A percentile compares a stretch with the other conserved stretches of the same genome.
These are phyloP conservation scores for Peronospora tabacina DNA, from an alignment of 352 stramenopile genomes.

Conservation along the genomic window DNA sequence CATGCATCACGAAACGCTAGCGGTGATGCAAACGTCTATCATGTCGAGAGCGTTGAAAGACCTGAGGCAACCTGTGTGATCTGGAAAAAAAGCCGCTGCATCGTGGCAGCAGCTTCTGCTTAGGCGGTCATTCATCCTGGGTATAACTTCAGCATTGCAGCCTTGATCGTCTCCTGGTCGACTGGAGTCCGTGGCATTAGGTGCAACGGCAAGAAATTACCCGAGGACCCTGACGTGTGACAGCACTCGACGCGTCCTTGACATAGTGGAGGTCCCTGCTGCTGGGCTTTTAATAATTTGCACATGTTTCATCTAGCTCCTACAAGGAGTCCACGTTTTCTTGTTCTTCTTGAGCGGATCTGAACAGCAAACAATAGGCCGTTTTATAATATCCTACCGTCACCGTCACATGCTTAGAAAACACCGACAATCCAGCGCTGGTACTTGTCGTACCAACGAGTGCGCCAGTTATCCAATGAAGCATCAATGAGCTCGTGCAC, in stretches of 20 bases:
- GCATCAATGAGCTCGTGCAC: slow-evolving; percentile 94
- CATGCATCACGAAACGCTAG: slow-evolving; percentile 45
- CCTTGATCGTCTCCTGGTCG: slow-evolving; percentile 33
- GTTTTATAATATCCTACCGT: neutral
- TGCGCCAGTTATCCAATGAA: slow-evolving; percentile 95
- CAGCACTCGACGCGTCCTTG: slow-evolving; percentile 32
- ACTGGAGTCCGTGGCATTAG: slow-evolving; percentile 14
- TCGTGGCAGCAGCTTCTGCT: slow-evolving; percentile 50
- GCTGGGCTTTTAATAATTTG: slow-evolving; percentile 23
- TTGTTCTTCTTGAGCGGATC: slow-evolving; percentile 2
- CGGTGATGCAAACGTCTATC: slow-evolving; percentile 43
- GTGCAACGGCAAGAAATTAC: slow-evolving; percentile 15
- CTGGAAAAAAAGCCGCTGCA: slow-evolving; percentile 54
- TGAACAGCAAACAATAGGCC: neutral
- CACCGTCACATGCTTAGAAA: slow-evolving; percentile 37
- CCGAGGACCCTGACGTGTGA: slow-evolving; percentile 4
- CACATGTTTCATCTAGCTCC: slow-evolving; percentile 16
- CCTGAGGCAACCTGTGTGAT: slow-evolving; percentile 46
- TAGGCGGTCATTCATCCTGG: slow-evolving; percentile 42
- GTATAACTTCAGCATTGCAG: slow-evolving; percentile 42
- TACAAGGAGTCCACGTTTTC: slow-evolving; percentile 14
- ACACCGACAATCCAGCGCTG: slow-evolving; percentile 90
- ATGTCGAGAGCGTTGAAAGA: slow-evolving; percentile 41
- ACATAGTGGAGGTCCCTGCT: slow-evolving; percentile 22
- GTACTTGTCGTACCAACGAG: slow-evolving; percentile 94